Percentiles rank a stretch among this genome's conserved stretches.
These are phyloP conservation scores for Aurifilum marmelostoma DNA, from an alignment of 2,329 filamentous ascomycete genomes.

Conservation along the genomic window DNA sequence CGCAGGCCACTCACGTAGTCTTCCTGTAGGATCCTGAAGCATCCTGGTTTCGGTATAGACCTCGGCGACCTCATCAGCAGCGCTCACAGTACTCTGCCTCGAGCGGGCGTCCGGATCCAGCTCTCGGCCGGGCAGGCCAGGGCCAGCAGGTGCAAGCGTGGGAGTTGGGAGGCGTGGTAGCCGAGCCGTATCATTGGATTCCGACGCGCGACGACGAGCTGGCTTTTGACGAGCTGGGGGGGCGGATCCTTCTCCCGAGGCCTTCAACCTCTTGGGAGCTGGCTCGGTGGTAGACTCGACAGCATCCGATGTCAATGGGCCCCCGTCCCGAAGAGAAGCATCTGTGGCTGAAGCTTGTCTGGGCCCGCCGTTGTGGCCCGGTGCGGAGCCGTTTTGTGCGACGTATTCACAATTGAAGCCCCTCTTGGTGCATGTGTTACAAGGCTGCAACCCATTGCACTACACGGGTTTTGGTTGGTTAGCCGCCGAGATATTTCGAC, in stretches of 20 bases:
- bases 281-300: conserved; percentile 18
- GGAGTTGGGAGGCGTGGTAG: conserved; percentile 36
- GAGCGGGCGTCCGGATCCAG: conserved; percentile 40
- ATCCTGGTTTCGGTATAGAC: conserved; percentile 59
- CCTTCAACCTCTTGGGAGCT: conserved; percentile 27
- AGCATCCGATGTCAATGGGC: conserved; percentile 20
- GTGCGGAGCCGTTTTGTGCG: conserved; percentile 31
- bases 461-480: conserved; percentile 37
- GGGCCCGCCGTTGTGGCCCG: conserved; percentile 32
- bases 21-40: conserved; percentile 61
- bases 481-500: background rate
- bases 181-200: conserved; percentile 37
- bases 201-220: conserved; percentile 5
- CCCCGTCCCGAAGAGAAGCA: conserved; percentile 32
- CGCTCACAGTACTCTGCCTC: conserved; percentile 46
- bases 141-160: background rate
- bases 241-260: conserved; percentile 22
- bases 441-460: conserved; percentile 63
- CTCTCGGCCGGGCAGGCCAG: conserved; percentile 32
- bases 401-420: conserved; percentile 49
- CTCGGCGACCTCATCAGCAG: conserved; percentile 58
- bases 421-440: conserved; percentile 61
- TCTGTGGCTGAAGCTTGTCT: conserved; percentile 36
- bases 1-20: conserved; percentile 51
- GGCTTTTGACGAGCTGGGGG: background rate